Base-by-base conservation (phyloP, 192 early-diverging fungal genomes). In the Thamnidium elegans region DNA sequence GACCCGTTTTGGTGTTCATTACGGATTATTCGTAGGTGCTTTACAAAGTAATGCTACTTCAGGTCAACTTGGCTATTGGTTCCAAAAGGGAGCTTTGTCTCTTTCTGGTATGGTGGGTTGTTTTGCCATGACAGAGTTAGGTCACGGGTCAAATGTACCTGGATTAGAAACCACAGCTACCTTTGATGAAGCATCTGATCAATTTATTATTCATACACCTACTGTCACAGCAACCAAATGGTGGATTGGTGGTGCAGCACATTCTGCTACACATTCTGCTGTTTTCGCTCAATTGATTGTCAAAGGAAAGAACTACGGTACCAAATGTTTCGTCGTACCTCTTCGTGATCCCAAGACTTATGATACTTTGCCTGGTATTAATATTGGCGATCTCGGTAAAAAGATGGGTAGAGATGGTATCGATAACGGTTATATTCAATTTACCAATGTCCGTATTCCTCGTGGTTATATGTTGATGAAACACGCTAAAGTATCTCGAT, bases 231-330 rank as follows among this genome's bases (percentile, higher is more conserved):
- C 90, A 31, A 96, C 93, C 47, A 94, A 96, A 19, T 96, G 94
- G 94, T 96, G 94, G 94, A 96, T 96, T 73, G 94, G 94, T 68
- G 92, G 92, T 54, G 94, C 94, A 8, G 94, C 92, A n/a, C 91
- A 93, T 67, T 89, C 89, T 9, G 92, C 92, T 42, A 93, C 91
- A 1, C 89, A 91, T 75, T 79, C 84, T 42, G 81, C 87, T 15
- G 88, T 92, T 7, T 94, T 92, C 70, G 93, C 92, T 11, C 91
- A 93, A 77, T 83, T 94, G 32, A 74, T 89, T 30, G 90, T 94
- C 43, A 88, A 87, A 52, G 89, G 87, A 59, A 89, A 90, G 72
- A 68, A 79, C 50, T 88, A 94, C 70, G 94, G 94, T 55, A 86
- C 88, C 68, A 92, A 94, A 78, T 89, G 88, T 54, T 96, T 96